These are phyloP conservation scores for Calonectria multiphialidica DNA, from an alignment of 2,329 filamentous ascomycete species.

Conservation along the genomic window DNA sequence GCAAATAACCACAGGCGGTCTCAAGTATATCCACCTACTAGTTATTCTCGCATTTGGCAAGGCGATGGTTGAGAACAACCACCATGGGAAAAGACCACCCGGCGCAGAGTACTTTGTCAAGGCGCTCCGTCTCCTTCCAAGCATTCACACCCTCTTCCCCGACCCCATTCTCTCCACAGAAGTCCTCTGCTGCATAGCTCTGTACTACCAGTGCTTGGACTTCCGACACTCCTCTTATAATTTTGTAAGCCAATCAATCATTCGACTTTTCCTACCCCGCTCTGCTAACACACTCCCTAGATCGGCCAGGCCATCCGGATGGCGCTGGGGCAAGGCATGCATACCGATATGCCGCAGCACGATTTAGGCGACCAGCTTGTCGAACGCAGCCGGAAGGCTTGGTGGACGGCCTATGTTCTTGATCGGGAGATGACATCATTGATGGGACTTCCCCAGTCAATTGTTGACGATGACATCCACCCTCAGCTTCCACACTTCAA, in stretches of 20 bases:
- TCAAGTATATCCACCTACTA: slow-evolving; percentile 67
- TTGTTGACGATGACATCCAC: slow-evolving; percentile 64
- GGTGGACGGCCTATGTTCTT: slow-evolving; percentile 67
- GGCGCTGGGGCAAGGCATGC: slow-evolving; percentile 62
- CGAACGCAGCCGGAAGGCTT: slow-evolving; percentile 61
- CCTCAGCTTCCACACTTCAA: slow-evolving; percentile 50
- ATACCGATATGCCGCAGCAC: slow-evolving; percentile 61
- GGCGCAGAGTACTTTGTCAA: slow-evolving; percentile 61
- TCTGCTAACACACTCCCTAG: slow-evolving; percentile 34
- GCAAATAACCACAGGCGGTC: slow-evolving; percentile 30
- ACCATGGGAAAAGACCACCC: slow-evolving; percentile 52
- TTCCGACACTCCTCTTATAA: slow-evolving; percentile 59
- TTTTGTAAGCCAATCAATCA: slow-evolving; percentile 48
- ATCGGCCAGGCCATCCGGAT: slow-evolving; percentile 65
- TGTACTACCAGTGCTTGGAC: slow-evolving; percentile 66
- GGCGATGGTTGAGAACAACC: slow-evolving; percentile 58
- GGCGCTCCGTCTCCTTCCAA: slow-evolving; percentile 58
- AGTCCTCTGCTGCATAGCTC: slow-evolving; percentile 62
- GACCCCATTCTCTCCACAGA: slow-evolving; percentile 61
- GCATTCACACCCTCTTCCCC: slow-evolving; percentile 52
- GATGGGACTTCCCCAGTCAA: slow-evolving; percentile 63
- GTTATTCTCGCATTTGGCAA: slow-evolving; percentile 68
- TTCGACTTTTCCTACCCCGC: neutral
- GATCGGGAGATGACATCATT: slow-evolving; percentile 66
- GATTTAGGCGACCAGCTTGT: slow-evolving; percentile 55